Evolutionary conservation across 2,329 filamentous ascomycete genomes (phyloP), one percentile per base, ranked within the genome.

Genomic region (Phyllachora maydis): DNA sequence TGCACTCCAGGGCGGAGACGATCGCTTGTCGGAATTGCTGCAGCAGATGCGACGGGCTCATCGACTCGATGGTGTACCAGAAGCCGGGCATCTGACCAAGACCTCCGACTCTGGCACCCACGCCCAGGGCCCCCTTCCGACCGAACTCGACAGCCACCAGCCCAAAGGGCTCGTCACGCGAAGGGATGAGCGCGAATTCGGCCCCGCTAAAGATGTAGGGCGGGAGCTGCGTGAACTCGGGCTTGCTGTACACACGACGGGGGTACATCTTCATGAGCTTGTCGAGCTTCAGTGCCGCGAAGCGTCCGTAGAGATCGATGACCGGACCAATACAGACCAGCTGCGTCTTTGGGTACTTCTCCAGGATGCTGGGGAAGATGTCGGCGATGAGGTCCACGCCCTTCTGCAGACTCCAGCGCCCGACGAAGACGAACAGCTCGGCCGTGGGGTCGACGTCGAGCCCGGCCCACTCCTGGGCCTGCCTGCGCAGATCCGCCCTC

Each of bases 61-160:
- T 64, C 0, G 63, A 69, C 37, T 73, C 67, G 24, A 72, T 60
- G 0, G 65, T 70, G 39, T 62, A 72, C 66, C 66, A 72, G 63
- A 65, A 70, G 18, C 66, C 66, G 16, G 67, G 67, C 65, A 72
- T 71, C 35, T 68, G 62, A 13, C 67, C 65, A 9, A 72, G 52
- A 27, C 67, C 67, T 32, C 67, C 67, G 15, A 73, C 67, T 27
- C 65, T 50, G 23, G 65, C 61, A 21, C 67, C 67, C 28, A 73
- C 64, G 34, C 67, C 67, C 17, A 73, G 51, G 14, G 67, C 67
- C 33, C 67, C 67, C 37, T 72, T 72, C 12, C 67, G 53, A 26
- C 67, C 67, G 28, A 73, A 73, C 32, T 73, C 67, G 16, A 73
- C 67, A 16, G 67, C 67, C 5, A 73, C 67, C n/a, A 73, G 47